Evolutionary conservation across 1,139 yeast genomes (phyloP), one percentile per base, ranked within the genome.

Genomic region (Lodderomyces jiufengensis): DNA sequence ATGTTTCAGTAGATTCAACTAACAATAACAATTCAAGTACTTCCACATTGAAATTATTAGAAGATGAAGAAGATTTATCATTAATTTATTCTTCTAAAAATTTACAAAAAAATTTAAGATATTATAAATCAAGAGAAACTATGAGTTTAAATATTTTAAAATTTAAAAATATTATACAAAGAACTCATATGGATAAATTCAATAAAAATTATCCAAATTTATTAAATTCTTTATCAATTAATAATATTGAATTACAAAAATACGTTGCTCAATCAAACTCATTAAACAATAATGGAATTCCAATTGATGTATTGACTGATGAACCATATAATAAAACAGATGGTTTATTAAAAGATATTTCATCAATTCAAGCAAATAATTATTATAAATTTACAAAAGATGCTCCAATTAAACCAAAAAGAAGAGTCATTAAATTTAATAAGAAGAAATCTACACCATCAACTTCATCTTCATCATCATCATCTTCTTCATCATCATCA

Each of bases 51-150:
- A 38, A 38, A 33, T 20, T 41, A 27, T 31, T 40, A 26, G 48
- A 44, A 20, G 43, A 43, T 32, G 47, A 43, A 14, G 42, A 43
- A 16, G 42, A 38, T 16, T 27, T 38, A 30, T 23, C 43, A 22
- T 25, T 44, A 38, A 63, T 83, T 32, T 78, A 84, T 12, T 78
- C 88, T 0, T 75, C 82, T 2, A 47, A 49, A 13, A 85, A 84
- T 51, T 74, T 87, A 66, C 70, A 79, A 49, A 77, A 84, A 50
- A 67, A 84, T 37, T 74, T 85, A 9, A 73, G 84, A n/a, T 63
- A 90, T 42, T 76, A 80, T 39, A 78, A 83, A 21, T 79, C 92
- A 4, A 76, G 96, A 47, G 90, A 85, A 46, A 85, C 97, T 0
- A 66, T 90, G 42, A 76, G 83, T 13, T 58, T 87, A 34, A 74